Evolutionary conservation across 257 asterid species (phyloP), one percentile per base, ranked within the genome.

Genomic region (Ligustrum vulgare): DNA sequence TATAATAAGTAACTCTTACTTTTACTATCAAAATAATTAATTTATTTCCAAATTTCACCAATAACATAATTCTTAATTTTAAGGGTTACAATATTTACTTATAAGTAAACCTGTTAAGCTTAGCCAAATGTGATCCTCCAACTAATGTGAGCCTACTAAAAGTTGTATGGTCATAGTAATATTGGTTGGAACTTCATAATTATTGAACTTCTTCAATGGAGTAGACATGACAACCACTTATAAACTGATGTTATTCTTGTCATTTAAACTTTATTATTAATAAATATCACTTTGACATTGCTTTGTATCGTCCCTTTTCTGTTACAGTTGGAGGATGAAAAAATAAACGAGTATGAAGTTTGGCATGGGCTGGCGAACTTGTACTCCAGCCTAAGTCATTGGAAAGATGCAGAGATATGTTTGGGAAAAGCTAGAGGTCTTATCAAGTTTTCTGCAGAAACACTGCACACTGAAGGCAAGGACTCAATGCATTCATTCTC

Each of bases 331-430:
- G 97, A 87, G 81, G 96, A 90, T 78, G 96, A 86, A 67, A 90
- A 78, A 67, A 88, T 90, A 73, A 83, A 83, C 81, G 99, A 95
- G 85, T 87, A 82, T 76, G 99, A 93, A 86, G 97, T 93, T 69
- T 95, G 99, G 99, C 96, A 88, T 32, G 99, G 97, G 69, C 85
- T 95, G 49, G 97, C 98, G 47, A 91, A 90, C 71, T 85, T 95
- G 72, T 95, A 95, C 85, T 89, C 96, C 18, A 93, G 89, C 80
- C 96, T 95, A 74, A 89, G 97, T 65, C 96, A 88, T 75, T 95
- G 97, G 96, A 91, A 86, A 79, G 99, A 95, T 81, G 93, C 97
- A 18, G 99, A 95, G 84, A 78, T 89, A 78, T 95, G 99, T 82
- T 87, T 95, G 85, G 85, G 31, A 63, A 93, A 91, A 89, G 98